Evolutionary conservation across 2,329 filamentous ascomycete genomes (phyloP), one percentile per base, ranked within the genome.

Genomic region (Lachnellula suecica): DNA sequence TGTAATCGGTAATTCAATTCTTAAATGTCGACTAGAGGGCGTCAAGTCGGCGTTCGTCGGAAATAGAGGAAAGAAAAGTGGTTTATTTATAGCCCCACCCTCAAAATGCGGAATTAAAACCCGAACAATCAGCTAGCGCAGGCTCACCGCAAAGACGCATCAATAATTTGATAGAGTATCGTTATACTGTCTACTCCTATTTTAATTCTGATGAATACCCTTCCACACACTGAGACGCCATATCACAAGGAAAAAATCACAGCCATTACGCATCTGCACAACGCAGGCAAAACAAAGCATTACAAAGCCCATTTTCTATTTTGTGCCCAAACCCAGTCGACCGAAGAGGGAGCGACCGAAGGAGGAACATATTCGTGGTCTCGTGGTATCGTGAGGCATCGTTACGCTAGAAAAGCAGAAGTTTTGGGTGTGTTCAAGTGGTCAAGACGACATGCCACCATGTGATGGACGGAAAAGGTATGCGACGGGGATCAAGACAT

Each of bases 351-450:
- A 58, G 49, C 31, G 31, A 17, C 31, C 17, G 34, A 58, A 49
- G 40, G 17, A 53, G 44, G 51, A 58, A 61, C 42, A 31, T 58
- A 55, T 47, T 66, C 62, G 54, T 66, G 54, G 57, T 61, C 58
- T 62, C 64, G 51, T 66, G 59, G 58, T 54, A 53, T 66, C 63
- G 52, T 65, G 53, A 57, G 51, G 49, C 48, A 60, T 65, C 63
- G 57, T 63, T 60, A 64, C 57, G 58, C 60, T 59, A 43, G 50
- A 53, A 57, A 62, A 60, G 54, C 53, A 59, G 54, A 58, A 31
- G 47, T 57, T 57, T n/a, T n/a, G n/a, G 42, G 49, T 47, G 47
- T 45, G 49, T 41, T 45, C n/a, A n/a, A 37, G 45, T 45, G 52
- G 38, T 51, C 31, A 38, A 25, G 31, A 38, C 35, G 53, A 29